These are phyloP conservation scores for Oenanthe sinensis DNA, from an alignment of 129 eudicot genomes.

Conservation along the genomic window DNA sequence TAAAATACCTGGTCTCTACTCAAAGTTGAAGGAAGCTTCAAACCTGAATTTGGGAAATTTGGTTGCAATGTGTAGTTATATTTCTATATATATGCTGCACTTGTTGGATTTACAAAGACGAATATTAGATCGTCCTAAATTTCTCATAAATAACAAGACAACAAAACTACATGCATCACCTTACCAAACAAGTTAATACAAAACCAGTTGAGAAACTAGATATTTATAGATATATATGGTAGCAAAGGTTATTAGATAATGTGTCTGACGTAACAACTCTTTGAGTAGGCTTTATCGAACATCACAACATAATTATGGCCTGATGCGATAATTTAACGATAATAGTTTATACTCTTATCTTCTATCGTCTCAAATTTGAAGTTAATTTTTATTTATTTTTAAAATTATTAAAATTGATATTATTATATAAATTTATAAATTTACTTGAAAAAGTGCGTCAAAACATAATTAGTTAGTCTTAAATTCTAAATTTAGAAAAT, in stretches of 20 bases:
- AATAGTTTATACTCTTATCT: no score
- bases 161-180: slow-evolving; percentile 1
- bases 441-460: no score
- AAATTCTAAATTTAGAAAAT: no score
- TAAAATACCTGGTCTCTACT: background rate
- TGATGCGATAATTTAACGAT: no score
- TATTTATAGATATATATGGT: background rate
- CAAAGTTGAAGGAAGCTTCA: background rate
- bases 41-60: background rate
- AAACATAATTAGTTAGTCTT: no score
- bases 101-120: background rate
- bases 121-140: background rate
- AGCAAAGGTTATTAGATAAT: background rate
- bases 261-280: background rate
- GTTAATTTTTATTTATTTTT: no score
- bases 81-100: background rate
- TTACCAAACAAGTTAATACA: background rate
- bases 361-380: no score
- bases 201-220: background rate
- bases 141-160: background rate
- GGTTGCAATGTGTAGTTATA: background rate
- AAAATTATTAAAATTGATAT: no score
- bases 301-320: no score
- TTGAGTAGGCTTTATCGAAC: background rate
- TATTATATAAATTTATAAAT: no score